These are phyloP conservation scores for Ormosia semicastrata DNA, from an alignment of 306 rosid genomes.

Conservation along the genomic window DNA sequence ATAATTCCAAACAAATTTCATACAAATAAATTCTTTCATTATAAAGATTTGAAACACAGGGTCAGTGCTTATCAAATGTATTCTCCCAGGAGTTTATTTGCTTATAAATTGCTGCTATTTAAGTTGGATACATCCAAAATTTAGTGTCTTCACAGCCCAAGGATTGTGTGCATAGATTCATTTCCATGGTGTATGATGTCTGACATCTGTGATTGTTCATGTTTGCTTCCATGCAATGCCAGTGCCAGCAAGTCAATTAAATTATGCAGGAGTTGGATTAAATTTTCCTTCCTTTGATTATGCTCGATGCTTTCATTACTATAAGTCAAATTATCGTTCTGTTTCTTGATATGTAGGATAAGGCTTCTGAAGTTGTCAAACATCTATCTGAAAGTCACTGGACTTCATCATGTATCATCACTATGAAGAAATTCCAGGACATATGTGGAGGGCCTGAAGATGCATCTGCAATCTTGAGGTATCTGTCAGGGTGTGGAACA, in stretches of 20 bases:
- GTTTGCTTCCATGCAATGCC: not conserved
- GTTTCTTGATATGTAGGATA: constrained; percentile 50
- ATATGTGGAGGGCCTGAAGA: constrained; percentile 66
- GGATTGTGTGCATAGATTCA: constrained; percentile 2
- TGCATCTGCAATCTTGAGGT: constrained; percentile 65
- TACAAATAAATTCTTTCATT: not conserved
- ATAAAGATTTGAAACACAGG: not conserved
- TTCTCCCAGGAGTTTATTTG: not conserved
- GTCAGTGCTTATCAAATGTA: not conserved
- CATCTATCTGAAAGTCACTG: constrained; percentile 67
- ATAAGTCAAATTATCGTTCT: constrained; percentile 7
- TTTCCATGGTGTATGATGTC: not conserved
- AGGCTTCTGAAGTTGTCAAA: constrained; percentile 58
- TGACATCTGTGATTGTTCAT: not conserved
- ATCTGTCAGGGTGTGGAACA: constrained; percentile 63
- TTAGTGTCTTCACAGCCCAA: not conserved
- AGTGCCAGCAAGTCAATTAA: constrained; percentile 10
- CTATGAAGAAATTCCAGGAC: constrained; percentile 68
- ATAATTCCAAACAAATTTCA: not conserved
- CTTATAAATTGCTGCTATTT: not conserved
- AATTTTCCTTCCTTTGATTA: constrained; percentile 6
- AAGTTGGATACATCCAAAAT: not conserved
- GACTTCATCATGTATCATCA: constrained; percentile 60
- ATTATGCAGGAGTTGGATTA: not conserved
- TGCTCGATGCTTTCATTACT: not conserved